phyloP scores from a whole-genome alignment of 2,329 filamentous ascomycete genomes.

The Aurifilum marmelostoma region DNA sequence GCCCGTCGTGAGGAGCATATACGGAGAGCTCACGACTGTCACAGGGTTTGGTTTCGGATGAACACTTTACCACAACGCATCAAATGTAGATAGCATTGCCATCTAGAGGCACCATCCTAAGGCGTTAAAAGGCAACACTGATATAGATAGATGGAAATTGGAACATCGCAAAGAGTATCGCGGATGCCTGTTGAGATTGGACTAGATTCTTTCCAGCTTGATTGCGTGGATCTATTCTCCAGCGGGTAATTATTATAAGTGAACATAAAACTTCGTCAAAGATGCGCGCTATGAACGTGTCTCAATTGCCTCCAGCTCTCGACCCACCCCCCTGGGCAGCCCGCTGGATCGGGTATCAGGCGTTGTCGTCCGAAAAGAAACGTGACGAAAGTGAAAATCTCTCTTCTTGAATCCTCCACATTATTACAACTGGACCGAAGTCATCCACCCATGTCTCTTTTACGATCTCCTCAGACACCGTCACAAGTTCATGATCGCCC shows the following conservation, averaged over 20 bases:
- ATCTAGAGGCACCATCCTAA: not conserved
- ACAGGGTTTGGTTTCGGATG: not conserved
- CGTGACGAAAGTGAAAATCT: not conserved
- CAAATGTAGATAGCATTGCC: conserved; percentile 3
- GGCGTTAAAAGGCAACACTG: not conserved
- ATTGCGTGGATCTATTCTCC: not conserved
- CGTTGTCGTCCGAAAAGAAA: not conserved
- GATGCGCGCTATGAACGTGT: not conserved
- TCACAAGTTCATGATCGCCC: not conserved
- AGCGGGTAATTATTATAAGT: not conserved
- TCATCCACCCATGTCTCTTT: not conserved
- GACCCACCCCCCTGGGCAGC: not conserved
- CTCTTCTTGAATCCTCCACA: not conserved
- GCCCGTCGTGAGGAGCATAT: not conserved
- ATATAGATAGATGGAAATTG: not conserved
- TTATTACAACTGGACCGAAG: not conserved
- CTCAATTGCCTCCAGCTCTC: not conserved
- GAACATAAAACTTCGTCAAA: not conserved
- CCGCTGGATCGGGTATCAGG: not conserved
- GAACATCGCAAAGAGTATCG: not conserved
- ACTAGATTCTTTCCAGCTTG: not conserved
- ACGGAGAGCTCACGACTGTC: not conserved
- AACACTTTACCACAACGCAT: not conserved
- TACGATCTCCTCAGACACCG: not conserved
- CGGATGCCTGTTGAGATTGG: not conserved